Evolutionary conservation across 2,329 filamentous ascomycete species (phyloP).

Genomic region (Fusarium sp.): DNA sequence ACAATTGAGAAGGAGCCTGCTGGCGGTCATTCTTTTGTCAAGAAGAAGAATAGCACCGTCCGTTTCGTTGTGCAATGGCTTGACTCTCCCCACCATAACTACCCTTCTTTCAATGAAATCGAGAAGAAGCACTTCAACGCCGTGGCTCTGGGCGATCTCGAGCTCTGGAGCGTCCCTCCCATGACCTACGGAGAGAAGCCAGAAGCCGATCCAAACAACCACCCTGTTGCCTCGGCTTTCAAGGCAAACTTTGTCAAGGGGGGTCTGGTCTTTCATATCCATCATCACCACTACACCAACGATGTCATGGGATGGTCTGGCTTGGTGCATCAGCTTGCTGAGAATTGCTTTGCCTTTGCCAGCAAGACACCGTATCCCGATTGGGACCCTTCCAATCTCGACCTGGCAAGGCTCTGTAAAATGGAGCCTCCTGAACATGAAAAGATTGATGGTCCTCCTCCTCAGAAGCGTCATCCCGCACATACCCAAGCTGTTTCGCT

Average conservation of each 20-base stretch:
- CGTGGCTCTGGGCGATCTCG: constrained; percentile 49
- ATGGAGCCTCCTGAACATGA: constrained; percentile 43
- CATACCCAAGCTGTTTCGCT: constrained; percentile 44
- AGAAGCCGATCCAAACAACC: constrained; percentile 51
- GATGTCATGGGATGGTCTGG: constrained; percentile 58
- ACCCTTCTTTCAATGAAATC: constrained; percentile 55
- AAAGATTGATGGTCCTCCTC: constrained; percentile 49
- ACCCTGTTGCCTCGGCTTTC: constrained; percentile 52
- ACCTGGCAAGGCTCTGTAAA: constrained; percentile 51
- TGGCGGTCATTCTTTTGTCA: constrained; percentile 53
- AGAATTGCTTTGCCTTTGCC: constrained; percentile 54
- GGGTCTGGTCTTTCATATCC: constrained; percentile 56
- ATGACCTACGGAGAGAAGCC: constrained; percentile 57
- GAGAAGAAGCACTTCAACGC: constrained; percentile 51
- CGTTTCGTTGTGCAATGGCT: constrained; percentile 53
- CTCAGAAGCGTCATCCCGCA: constrained; percentile 45
- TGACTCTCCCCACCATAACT: constrained; percentile 47
- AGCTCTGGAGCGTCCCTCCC: constrained; percentile 49
- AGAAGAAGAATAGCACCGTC: constrained; percentile 50
- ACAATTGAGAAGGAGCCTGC: constrained; percentile 54
- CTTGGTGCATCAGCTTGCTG: constrained; percentile 55
- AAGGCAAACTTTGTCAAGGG: constrained; percentile 57
- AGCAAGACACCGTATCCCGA: constrained; percentile 46
- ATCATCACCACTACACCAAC: constrained; percentile 58
- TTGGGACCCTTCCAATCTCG: constrained; percentile 53